These are phyloP conservation scores for Cetradonia linearis DNA, from an alignment of 495 filamentous ascomycete species.

Conservation along the genomic window DNA sequence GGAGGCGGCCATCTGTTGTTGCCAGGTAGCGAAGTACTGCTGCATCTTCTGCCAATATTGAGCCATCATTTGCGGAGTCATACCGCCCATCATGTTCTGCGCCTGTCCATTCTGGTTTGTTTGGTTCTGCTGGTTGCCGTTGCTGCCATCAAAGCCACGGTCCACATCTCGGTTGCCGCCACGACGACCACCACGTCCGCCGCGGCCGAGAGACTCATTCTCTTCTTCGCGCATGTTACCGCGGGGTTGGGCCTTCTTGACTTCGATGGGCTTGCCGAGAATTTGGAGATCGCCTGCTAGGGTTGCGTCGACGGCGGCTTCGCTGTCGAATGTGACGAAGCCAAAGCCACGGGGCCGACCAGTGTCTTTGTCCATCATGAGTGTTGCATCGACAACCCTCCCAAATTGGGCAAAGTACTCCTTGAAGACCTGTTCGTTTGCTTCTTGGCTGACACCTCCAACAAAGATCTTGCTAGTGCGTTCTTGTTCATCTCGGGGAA, in stretches of 20 bases:
- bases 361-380: slow-evolving; percentile 99
- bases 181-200: slow-evolving; percentile 50
- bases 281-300: slow-evolving; percentile 73
- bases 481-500: slow-evolving; percentile 95
- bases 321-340: slow-evolving; percentile 97
- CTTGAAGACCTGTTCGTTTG: slow-evolving; percentile 88
- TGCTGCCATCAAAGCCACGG: slow-evolving; percentile 38
- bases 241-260: slow-evolving; percentile 93
- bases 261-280: slow-evolving; percentile 89
- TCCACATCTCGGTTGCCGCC: slow-evolving; percentile 36
- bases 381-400: slow-evolving; percentile 87
- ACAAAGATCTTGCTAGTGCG: slow-evolving; percentile 98
- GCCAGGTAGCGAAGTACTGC: slow-evolving; percentile 89
- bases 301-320: slow-evolving; percentile 87
- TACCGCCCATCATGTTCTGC: slow-evolving; percentile 38
- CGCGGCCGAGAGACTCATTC: slow-evolving; percentile 47
- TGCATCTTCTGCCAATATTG: slow-evolving; percentile 98
- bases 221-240: slow-evolving; percentile 91
- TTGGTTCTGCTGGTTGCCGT: slow-evolving; percentile 37
- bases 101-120: slow-evolving; percentile 40
- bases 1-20: slow-evolving; percentile 55
- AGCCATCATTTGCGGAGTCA: slow-evolving; percentile 95
- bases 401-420: slow-evolving; percentile 95
- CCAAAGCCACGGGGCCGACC: slow-evolving; percentile 91
- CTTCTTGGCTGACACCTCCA: slow-evolving; percentile 93